Conservation (phyloP, 176 grass and related monocot species). For the Ensete ventricosum region DNA sequence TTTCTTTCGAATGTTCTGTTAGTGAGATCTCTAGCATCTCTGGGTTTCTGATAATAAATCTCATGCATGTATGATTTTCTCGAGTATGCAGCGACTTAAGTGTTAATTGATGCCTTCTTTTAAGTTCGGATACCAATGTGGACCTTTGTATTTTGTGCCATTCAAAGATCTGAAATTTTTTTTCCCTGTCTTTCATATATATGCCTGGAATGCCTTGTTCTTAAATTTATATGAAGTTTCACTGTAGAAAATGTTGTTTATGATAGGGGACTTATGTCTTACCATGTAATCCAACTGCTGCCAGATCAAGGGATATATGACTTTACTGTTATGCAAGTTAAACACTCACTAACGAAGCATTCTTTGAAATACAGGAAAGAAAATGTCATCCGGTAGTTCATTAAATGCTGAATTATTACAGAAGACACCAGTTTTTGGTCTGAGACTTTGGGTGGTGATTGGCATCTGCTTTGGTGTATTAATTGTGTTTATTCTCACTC, state of each 20-base stretch:
- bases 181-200: too few species aligned
- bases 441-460: constrained; percentile 78
- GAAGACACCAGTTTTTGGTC: constrained; percentile 58
- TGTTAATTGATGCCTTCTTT: too few species aligned
- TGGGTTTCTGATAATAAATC: too few species aligned
- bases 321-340: constrained; percentile 6
- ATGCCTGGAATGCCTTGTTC: too few species aligned
- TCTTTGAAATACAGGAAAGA: constrained; percentile 12
- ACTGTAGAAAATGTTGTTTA: not conserved
- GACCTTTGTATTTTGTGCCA: too few species aligned
- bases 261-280: not conserved
- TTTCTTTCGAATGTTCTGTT: not conserved
- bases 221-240: not conserved
- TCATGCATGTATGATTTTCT: too few species aligned
- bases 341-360: constrained; percentile 3
- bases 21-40: not conserved
- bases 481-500: constrained; percentile 61
- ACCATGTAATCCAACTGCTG: too few species aligned
- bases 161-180: too few species aligned
- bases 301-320: too few species aligned
- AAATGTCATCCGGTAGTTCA: constrained; percentile 31
- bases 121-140: too few species aligned
- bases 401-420: constrained; percentile 46
- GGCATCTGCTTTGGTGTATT: constrained; percentile 61
- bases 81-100: too few species aligned